phyloP scores from a whole-genome alignment of 345 rosid genomes.

The Murraya paniculata region DNA sequence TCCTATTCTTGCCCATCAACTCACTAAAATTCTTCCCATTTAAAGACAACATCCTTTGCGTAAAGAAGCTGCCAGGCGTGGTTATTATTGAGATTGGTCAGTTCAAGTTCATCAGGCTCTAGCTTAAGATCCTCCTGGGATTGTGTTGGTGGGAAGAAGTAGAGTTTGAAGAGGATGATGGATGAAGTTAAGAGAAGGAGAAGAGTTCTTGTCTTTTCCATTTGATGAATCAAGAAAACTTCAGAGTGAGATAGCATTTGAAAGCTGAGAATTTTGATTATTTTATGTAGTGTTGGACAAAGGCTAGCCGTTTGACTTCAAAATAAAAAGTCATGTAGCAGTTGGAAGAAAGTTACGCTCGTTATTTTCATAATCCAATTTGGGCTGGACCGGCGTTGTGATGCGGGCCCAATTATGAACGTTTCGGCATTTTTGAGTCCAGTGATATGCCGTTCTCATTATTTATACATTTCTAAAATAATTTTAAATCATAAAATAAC shows the following conservation, averaged over 20 bases:
- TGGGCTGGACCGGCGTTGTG: background rate
- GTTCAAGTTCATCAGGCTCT: background rate
- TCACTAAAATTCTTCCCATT: background rate
- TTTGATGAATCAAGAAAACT: background rate
- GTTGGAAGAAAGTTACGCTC: background rate
- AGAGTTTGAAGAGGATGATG: background rate
- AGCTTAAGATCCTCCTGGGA: background rate
- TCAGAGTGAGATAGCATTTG: background rate
- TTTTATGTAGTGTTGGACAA: background rate
- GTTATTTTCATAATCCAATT: background rate
- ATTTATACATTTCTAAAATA: no score
- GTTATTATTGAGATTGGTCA: background rate
- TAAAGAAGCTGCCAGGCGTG: background rate
- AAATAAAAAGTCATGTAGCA: background rate
- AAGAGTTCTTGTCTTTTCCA: background rate
- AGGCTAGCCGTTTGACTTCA: background rate
- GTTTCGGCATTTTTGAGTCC: no score
- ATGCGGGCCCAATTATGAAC: background rate
- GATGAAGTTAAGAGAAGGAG: background rate
- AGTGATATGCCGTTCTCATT: no score
- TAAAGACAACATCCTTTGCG: background rate
- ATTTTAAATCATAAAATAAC: no score
- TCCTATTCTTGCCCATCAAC: background rate
- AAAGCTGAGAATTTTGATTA: background rate
- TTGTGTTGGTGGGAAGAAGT: background rate